Evolutionary conservation across 1,284 basidiomycete species (phyloP), one percentile per base, ranked within the genome.

Genomic region (Ceratobasidium theobromae): DNA sequence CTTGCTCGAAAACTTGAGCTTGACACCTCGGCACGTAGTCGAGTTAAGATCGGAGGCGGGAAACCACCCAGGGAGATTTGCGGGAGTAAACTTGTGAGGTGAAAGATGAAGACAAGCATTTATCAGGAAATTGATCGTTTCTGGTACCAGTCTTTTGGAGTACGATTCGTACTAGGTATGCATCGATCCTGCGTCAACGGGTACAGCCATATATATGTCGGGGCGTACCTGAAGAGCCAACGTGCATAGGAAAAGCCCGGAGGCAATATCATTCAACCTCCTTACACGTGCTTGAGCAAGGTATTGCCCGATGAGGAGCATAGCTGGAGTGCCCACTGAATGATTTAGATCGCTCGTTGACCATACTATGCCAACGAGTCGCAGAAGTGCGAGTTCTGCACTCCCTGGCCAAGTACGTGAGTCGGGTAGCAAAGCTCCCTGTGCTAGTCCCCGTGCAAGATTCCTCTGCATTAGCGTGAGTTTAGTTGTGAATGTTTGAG

Each of bases 291-390:
- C 84, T 46, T 99, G 83, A 2, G 87, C 88, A 14, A 99, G 86
- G 75, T 98, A 99, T 60, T 95, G 89, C 0, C 90, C 93, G 79
- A 98, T 91, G 52, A 99, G 83, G 23, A 98, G 77, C 52, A 93
- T 84, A 0, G 95, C 84, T 0, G 95, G 93, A 0, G 93, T 90
- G 23, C 92, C 81, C 53, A 99, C 94, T 0, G 88, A 85, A 75
- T 99, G 95, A 66, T 88, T 89, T 76, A 95, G 85, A 77, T 99
- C 97, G 74, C 93, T 96, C 0, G 95, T 95, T 0, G 95, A 91
- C 95, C 95, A 99, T 21, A 93, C 79, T 3, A 84, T 77, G 2
- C 93, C 93, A 57, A 92, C 84, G 38, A 95, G 76, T 32, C 95
- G 86, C 25, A 99, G 80, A 6, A 99, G 79, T 0, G 84, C 81